A percentile compares a stretch with the other conserved stretches of the same genome.
These are phyloP conservation scores for Symmetrospora coprosmae DNA, from an alignment of 768 basidiomycete genomes.

Conservation along the genomic window DNA sequence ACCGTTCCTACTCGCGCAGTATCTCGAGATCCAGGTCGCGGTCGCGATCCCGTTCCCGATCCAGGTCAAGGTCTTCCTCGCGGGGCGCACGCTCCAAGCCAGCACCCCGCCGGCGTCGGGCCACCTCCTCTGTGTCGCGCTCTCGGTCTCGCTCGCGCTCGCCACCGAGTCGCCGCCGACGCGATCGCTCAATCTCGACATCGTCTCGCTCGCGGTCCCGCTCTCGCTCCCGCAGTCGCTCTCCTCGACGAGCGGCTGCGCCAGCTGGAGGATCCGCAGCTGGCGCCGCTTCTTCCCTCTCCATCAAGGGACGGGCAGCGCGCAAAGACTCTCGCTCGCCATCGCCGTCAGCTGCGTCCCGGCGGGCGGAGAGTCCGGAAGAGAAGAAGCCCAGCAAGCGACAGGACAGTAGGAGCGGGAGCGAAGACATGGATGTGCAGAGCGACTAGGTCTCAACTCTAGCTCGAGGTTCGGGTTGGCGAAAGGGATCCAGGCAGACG, in stretches of 20 bases:
- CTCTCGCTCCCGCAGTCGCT: neutral
- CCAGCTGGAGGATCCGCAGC: too few species aligned
- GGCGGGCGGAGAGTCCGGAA: neutral
- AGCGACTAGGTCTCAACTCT: neutral
- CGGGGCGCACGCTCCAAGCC: neutral
- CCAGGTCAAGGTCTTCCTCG: constrained; percentile 4
- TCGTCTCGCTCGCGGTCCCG: neutral
- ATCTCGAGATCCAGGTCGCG: neutral
- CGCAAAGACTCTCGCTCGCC: neutral
- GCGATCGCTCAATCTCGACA: neutral
- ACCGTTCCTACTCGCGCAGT: constrained; percentile 2
- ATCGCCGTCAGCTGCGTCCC: neutral
- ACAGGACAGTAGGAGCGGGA: neutral
- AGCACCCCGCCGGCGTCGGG: neutral
- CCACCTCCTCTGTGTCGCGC: constrained; percentile 17
- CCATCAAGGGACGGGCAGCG: too few species aligned
- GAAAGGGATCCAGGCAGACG: neutral
- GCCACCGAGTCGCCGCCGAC: neutral
- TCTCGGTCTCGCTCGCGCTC: neutral
- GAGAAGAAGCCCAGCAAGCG: neutral
- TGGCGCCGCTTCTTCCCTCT: too few species aligned
- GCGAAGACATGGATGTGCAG: constrained; percentile 11
- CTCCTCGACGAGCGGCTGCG: neutral
- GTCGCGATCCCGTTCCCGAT: neutral
- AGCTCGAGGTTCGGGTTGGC: neutral